Evolutionary conservation across 164 flowering plant genomes (phyloP).

Genomic region (Macadamia tetraphylla): DNA sequence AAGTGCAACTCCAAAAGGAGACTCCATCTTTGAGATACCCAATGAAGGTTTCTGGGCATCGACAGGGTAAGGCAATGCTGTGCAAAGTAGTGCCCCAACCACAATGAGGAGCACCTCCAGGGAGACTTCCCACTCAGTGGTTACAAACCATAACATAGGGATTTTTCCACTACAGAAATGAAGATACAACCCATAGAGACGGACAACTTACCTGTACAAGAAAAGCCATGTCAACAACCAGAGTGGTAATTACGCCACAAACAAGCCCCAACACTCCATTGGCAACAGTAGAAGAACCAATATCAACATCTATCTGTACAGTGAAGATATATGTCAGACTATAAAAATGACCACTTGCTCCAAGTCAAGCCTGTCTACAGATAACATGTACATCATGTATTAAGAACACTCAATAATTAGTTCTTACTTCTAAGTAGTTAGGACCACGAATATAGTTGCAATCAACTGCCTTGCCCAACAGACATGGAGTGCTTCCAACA

Average conservation of each 20-base stretch:
- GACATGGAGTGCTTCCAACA: conserved; percentile 98
- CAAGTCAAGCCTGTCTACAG: neutral
- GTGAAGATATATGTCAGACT: conserved; percentile 6
- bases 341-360: neutral
- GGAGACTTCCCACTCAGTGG: too few relatives aligned
- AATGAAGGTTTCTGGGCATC: too few relatives aligned
- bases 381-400: neutral
- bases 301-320: conserved; percentile 92
- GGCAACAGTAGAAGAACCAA: conserved; percentile 99
- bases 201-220: conserved; percentile 76
- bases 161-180: too few relatives aligned
- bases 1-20: too few relatives aligned
- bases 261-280: conserved; percentile 99
- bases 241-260: conserved; percentile 81
- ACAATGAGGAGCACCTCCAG: too few relatives aligned
- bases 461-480: conserved; percentile 95
- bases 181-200: neutral
- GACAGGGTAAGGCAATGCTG: too few relatives aligned
- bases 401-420: neutral
- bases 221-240: conserved; percentile 99
- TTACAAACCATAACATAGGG: too few relatives aligned
- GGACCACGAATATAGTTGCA: conserved; percentile 94
- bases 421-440: conserved; percentile 78
- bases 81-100: too few relatives aligned
- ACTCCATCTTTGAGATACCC: too few relatives aligned